Conservation (phyloP, 2,329 filamentous ascomycete genomes). For the Xylariaceae sp. region DNA sequence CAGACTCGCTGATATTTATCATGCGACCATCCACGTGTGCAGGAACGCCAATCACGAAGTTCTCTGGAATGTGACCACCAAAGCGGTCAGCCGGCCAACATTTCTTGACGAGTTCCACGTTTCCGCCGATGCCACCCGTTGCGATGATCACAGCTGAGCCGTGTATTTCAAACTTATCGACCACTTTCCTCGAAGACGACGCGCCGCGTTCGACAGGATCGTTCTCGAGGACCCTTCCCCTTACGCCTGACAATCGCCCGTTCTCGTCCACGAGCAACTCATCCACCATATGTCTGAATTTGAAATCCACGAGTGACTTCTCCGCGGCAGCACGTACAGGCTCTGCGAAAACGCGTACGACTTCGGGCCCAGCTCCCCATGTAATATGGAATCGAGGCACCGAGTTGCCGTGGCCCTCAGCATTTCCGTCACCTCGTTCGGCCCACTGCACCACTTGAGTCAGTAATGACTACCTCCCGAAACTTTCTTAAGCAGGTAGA, state of each 20-base stretch:
- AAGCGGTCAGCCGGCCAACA: conserved; percentile 56
- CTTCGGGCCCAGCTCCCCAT: conserved; percentile 59
- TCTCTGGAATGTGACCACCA: conserved; percentile 51
- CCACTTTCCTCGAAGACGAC: conserved; percentile 44
- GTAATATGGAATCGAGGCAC: conserved; percentile 60
- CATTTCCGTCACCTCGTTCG: conserved; percentile 53
- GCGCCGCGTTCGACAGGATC: conserved; percentile 50
- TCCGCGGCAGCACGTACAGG: conserved; percentile 51
- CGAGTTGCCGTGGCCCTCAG: conserved; percentile 58
- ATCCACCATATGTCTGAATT: conserved; percentile 55
- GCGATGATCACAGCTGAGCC: conserved; percentile 52
- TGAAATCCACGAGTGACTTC: conserved; percentile 52
- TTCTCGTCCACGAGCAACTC: conserved; percentile 50
- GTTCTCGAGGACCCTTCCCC: conserved; percentile 48
- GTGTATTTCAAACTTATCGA: conserved; percentile 50
- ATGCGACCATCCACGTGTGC: conserved; percentile 63
- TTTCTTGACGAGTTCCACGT: conserved; percentile 56
- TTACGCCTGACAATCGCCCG: conserved; percentile 50
- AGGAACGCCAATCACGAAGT: conserved; percentile 58
- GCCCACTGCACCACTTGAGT: too few relatives aligned
- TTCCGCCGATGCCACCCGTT: conserved; percentile 58
- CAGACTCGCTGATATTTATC: conserved; percentile 51
- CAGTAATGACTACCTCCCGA: too few relatives aligned
- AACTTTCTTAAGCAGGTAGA: too few relatives aligned
- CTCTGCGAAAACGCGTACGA: conserved; percentile 54